Evolutionary conservation across 768 basidiomycete genomes (phyloP), one percentile per base, ranked within the genome.

Genomic region (Auricularia sp.): DNA sequence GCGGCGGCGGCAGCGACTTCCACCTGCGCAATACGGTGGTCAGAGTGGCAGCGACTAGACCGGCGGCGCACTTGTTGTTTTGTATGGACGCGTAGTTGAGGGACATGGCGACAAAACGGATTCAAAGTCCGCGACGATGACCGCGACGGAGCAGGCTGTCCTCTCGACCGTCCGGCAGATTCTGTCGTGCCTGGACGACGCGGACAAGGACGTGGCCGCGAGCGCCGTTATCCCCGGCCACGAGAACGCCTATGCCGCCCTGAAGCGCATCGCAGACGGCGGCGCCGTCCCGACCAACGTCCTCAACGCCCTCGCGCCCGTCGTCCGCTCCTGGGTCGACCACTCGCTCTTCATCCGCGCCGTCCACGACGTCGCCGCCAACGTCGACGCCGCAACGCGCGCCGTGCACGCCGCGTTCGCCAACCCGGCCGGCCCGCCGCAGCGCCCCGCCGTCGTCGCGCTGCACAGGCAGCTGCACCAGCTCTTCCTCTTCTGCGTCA

Each of bases 1-100:
- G 87, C 0, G 88, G 87, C 33, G 85, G 81, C 0, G 85, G 82
- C 3, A 89, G 79, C 69, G 81, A 80, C 67, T 78, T 80, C 84
- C 85, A 88, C n/a, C n/a, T n/a, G n/a, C n/a, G n/a, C n/a, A n/a
- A n/a, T n/a, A n/a, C n/a, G n/a, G n/a, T n/a, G n/a, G n/a, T n/a
- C n/a, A n/a, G n/a, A n/a, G n/a, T n/a, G n/a, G n/a, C n/a, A n/a
- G n/a, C n/a, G n/a, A n/a, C n/a, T n/a, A n/a, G n/a, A n/a, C n/a
- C n/a, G n/a, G n/a, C n/a, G n/a, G n/a, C n/a, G n/a, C n/a, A n/a
- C 74, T 79, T 61, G 79, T 78, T 33, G 35, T 74, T 68, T 67
- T 81, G 79, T 65, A 81, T 69, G 21, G 75, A 70, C 56, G 77
- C 72, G 69, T 80, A 82, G 54, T 80, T 77, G 54, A 81, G 70